These are phyloP conservation scores for Colletotrichum camelliae DNA, from an alignment of 2,329 filamentous ascomycete species.

Conservation along the genomic window DNA sequence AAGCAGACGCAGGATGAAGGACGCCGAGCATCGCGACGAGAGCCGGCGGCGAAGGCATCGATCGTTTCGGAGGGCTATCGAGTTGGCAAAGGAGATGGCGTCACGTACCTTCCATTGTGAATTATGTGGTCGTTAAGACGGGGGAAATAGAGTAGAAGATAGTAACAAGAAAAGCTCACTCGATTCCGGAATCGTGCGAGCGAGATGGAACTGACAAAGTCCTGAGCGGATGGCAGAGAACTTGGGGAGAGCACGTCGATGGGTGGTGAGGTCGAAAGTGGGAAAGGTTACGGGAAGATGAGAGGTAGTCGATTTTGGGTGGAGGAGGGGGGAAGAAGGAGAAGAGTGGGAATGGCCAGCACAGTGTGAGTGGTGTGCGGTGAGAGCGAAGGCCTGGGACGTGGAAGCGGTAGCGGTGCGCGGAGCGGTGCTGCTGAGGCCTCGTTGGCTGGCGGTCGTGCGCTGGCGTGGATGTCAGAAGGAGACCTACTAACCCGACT, in stretches of 20 bases:
- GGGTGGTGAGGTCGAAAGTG: slow-evolving; percentile 24
- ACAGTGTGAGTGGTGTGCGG: slow-evolving; percentile 16
- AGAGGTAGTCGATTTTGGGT: slow-evolving; percentile 24
- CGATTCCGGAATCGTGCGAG: slow-evolving; percentile 23
- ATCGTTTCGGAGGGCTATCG: background rate
- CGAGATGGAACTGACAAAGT: slow-evolving; percentile 21
- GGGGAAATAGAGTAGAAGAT: slow-evolving; percentile 6
- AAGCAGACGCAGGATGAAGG: background rate
- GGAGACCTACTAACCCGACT: slow-evolving; percentile 20
- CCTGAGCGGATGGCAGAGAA: slow-evolving; percentile 24
- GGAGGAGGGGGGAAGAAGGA: slow-evolving; percentile 26
- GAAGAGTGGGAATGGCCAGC: slow-evolving; percentile 23
- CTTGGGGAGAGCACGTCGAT: slow-evolving; percentile 22
- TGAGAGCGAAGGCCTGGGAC: slow-evolving; percentile 1
- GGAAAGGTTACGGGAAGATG: slow-evolving; percentile 24
- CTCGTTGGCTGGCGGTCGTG: slow-evolving; percentile 1
- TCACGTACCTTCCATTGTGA: slow-evolving; percentile 27
- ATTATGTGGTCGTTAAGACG: slow-evolving; percentile 24
- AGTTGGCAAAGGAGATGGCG: slow-evolving; percentile 9
- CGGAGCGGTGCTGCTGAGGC: slow-evolving; percentile 3
- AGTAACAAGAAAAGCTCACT: slow-evolving; percentile 21
- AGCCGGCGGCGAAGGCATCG: background rate
- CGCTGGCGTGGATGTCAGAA: slow-evolving; percentile 21
- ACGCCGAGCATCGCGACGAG: slow-evolving; percentile 12
- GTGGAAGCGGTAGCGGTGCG: background rate